Evolutionary conservation across 2,329 filamentous ascomycete genomes (phyloP), one percentile per base, ranked within the genome.

Genomic region (Nemania abortiva): DNA sequence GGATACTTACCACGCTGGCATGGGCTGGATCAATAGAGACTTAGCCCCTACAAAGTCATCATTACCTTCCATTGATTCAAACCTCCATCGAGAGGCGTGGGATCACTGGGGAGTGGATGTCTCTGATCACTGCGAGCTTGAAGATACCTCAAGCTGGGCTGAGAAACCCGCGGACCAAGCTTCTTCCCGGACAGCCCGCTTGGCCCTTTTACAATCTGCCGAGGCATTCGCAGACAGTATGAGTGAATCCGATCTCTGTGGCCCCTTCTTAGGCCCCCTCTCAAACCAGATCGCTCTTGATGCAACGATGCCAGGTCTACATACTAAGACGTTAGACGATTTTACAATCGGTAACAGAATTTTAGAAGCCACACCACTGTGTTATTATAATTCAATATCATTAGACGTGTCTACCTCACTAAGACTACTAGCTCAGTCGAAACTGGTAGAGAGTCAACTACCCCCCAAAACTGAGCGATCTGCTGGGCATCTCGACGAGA

Each of bases 1-100:
- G 76, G 88, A 88, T 60, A 97, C 95, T 0, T 98, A 97, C 75
- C 82, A 86, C 37, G 80, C 84, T 10, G 93, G 91, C 18, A 96
- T 98, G 91, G 94, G 93, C 49, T 88, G 90, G 87, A 80, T 94
- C 31, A 88, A 86, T 56, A 88, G 90, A 65, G 92, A 95, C 74
- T 79, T 86, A 2, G 79, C 83, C 18, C 77, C 81, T 50, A 74
- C 79, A 3, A 73, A 79, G 65, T 71, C 78, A 54, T 75, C 78
- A 55, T 75, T 76, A 42, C 79, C 83, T 27, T 82, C 84, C 27
- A 82, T 83, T 13, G 87, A 92, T 68, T 86, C 90, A 58, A 90
- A 93, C 73, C 80, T 90, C 2, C 80, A 92, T 70, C 84, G 86
- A 52, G 89, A 94, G 78, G 80, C 85, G 1, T 92, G 91, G 86